These are phyloP conservation scores for Lipomyces yamanashiensis DNA, from an alignment of 805 yeast genomes.

Conservation along the genomic window DNA sequence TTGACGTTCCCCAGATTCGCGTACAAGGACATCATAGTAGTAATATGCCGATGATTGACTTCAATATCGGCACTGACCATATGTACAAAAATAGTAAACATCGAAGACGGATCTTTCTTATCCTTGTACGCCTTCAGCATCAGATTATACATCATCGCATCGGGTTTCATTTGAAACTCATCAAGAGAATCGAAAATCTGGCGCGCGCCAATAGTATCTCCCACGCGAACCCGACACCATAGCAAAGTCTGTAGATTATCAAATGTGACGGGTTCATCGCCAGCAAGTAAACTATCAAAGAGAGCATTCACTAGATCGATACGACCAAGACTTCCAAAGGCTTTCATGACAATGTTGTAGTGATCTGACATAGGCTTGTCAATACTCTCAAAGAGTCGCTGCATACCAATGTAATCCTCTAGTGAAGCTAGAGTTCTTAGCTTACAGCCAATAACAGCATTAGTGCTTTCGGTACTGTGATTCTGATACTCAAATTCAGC, in stretches of 20 bases:
- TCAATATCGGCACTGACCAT: slow-evolving; percentile 11
- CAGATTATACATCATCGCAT: slow-evolving; percentile 22
- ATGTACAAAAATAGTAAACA: slow-evolving; percentile 23
- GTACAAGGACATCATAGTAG: slow-evolving; percentile 30
- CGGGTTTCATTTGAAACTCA: slow-evolving; percentile 16
- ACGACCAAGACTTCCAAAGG: slow-evolving; percentile 29
- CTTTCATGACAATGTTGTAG: slow-evolving; percentile 29
- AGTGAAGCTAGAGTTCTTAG: slow-evolving; percentile 21
- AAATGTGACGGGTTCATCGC: slow-evolving; percentile 6
- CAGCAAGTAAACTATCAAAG: slow-evolving; percentile 19
- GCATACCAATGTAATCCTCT: slow-evolving; percentile 26
- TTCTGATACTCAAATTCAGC: slow-evolving; percentile 6
- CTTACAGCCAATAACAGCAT: slow-evolving; percentile 16
- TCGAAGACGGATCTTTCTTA: slow-evolving; percentile 10
- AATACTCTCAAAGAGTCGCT: slow-evolving; percentile 24
- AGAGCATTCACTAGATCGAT: slow-evolving; percentile 21
- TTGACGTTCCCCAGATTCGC: slow-evolving; percentile 22
- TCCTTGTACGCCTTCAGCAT: slow-evolving; percentile 26
- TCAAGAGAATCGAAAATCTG: slow-evolving; percentile 18
- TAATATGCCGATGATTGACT: slow-evolving; percentile 14
- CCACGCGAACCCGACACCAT: slow-evolving; percentile 20
- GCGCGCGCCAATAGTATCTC: slow-evolving; percentile 29
- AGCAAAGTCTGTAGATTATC: slow-evolving; percentile 18
- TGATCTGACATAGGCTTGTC: slow-evolving; percentile 21
- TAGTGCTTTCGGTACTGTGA: neutral